Base-by-base conservation (phyloP, 106 monocot species). In the Allium sativum region DNA sequence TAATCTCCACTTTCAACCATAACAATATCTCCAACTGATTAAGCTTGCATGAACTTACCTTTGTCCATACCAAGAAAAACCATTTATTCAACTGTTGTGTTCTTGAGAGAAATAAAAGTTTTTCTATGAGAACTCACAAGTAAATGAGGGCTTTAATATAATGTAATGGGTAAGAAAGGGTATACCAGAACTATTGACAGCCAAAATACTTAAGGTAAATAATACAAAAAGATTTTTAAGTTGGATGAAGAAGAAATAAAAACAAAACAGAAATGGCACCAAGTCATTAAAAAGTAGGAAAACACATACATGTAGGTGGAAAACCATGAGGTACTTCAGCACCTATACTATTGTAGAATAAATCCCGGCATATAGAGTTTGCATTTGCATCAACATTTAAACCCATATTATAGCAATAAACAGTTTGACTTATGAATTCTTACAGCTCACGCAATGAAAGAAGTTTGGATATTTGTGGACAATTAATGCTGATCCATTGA, bases 311-410 rank as follows among this genome's bases (percentile, higher is more conserved):
- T 72, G 73, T 45, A 20, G 40, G 56, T 16, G 88, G 88, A 56
- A 88, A 75, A 58, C 46, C 58, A 42, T 61, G 22, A 42, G 88
- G 88, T 50, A 88, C 83, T 48, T 88, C 70, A 14, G 80, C 88
- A 63, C 79, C 58, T 45, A 88, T 80, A 42, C 60, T 77, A 67
- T 88, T 88, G 45, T 75, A 50, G 63, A 79, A 80, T 46, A 83
- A 61, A 72, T 88, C 88, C 51, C 88, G 83, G 55, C 59, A 16
- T n/a, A n/a, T n/a, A n/a, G n/a, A n/a, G n/a, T n/a, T n/a, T n/a
- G n/a, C n/a, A n/a, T n/a, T n/a, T n/a, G n/a, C n/a, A n/a, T n/a
- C n/a, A n/a, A n/a, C n/a, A n/a, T n/a, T n/a, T n/a, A n/a, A n/a
- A n/a, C n/a, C n/a, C n/a, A n/a, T n/a, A n/a, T 12, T 46, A 62